Evolutionary conservation across 495 filamentous ascomycete genomes (phyloP).

Genomic region (Aspergillus cavernicola): DNA sequence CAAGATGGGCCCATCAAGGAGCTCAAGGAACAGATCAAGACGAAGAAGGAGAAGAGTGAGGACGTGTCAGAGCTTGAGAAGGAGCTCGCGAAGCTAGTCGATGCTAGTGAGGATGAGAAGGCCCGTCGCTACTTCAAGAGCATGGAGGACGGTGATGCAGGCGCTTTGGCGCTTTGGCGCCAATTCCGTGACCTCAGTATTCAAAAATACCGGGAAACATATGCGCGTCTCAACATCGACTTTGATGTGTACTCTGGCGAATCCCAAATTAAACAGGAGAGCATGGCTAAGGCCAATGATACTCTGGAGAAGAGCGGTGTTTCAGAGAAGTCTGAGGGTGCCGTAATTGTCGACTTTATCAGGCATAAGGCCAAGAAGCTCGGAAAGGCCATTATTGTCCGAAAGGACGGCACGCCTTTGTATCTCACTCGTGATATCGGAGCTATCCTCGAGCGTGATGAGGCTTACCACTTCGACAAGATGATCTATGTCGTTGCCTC

Average conservation of each 20-base stretch:
- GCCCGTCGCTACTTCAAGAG: conserved; percentile 82
- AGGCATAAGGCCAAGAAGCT: conserved; percentile 68
- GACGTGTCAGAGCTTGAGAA: conserved; percentile 44
- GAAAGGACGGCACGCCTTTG: conserved; percentile 63
- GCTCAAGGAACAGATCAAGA: conserved; percentile 51
- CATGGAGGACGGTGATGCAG: conserved; percentile 78
- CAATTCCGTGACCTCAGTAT: conserved; percentile 90
- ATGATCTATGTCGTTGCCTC: conserved; percentile 73
- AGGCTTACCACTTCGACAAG: conserved; percentile 65
- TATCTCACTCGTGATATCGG: conserved; percentile 74
- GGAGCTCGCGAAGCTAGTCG: conserved; percentile 50
- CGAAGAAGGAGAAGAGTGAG: conserved; percentile 48
- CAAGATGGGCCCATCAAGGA: conserved; percentile 55
- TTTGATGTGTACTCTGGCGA: conserved; percentile 95
- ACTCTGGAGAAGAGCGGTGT: conserved; percentile 68
- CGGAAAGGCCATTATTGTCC: conserved; percentile 64
- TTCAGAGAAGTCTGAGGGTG: conserved; percentile 80
- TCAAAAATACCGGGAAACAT: conserved; percentile 75
- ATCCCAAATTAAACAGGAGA: conserved; percentile 80
- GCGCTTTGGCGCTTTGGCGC: conserved; percentile 76
- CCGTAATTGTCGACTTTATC: conserved; percentile 81
- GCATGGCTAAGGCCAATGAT: conserved; percentile 64
- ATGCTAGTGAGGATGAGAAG: conserved; percentile 59
- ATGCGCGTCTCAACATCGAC: conserved; percentile 81
- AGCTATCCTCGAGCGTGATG: conserved; percentile 58